Conservation (phyloP, 306 rosid species). For the Phaseolus lunatus region DNA sequence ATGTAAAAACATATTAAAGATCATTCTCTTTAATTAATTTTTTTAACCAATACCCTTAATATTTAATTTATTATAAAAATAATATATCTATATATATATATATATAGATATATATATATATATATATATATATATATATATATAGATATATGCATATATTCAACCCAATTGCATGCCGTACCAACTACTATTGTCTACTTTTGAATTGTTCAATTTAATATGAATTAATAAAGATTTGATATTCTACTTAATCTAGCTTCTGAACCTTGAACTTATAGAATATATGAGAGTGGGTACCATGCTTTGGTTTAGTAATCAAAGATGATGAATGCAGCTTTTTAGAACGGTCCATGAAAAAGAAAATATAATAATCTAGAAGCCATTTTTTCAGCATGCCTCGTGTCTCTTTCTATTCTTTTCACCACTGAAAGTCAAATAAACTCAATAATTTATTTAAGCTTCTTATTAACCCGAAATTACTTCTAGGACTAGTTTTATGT, state of each 20-base stretch:
- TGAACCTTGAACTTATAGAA: background rate
- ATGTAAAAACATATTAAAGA: no score
- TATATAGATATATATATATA: no score
- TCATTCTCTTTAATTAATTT: no score
- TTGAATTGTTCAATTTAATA: conserved; percentile 22
- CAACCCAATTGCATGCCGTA: no score
- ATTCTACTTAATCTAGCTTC: conserved; percentile 15
- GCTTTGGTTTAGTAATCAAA: conserved; percentile 3
- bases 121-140: no score
- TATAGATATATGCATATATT: no score
- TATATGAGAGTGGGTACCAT: conserved; percentile 26
- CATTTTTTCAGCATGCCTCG: conserved; percentile 11
- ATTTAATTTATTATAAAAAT: no score
- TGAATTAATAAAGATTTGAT: background rate
- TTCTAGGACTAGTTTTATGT: conserved; percentile 9
- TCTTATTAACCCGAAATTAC: conserved; percentile 12
- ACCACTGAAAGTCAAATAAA: conserved; percentile 32
- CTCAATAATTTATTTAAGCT: background rate
- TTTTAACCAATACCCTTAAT: no score
- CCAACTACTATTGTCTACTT: background rate
- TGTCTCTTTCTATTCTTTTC: conserved; percentile 34
- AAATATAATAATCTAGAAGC: conserved; percentile 15
- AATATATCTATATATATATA: no score
- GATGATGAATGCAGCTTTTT: background rate
- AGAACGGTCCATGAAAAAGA: conserved; percentile 19